Evolutionary conservation across 2,329 filamentous ascomycete species (phyloP), one percentile per base, ranked within the genome.

Genomic region (Pseudopithomyces chartarum): DNA sequence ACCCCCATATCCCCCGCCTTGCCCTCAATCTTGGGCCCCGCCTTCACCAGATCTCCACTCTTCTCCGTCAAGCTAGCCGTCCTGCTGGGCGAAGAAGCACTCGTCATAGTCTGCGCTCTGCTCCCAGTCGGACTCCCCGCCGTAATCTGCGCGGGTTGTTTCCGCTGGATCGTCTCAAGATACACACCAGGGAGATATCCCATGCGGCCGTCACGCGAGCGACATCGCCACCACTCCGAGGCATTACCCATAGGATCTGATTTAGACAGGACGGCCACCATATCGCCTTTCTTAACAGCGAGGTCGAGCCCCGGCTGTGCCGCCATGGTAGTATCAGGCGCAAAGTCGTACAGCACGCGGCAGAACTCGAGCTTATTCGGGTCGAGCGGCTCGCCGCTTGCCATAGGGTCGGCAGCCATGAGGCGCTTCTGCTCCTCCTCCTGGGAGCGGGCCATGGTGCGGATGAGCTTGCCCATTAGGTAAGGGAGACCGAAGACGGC

Each of bases 181-280:
- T 97, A 99, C 1, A 92, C 93, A 1, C 89, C 87, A 2, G 96
- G 95, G 6, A 99, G 83, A 73, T 98, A 99, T 7, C 95, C 95
- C 67, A 97, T 88, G 23, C 92, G 85, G 44, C 92, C 93, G 73
- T 98, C 92, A 58, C 95, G 85, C 13, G 94, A 90, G 54, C 95
- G 86, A 78, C 96, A 99, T 63, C 90, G 87, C 95, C 95, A 99
- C 95, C 95, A 99, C 73, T 99, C 94, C 51, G 90, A 95, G 4
- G 92, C 87, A 67, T 95, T 92, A 42, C 95, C 95, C 70, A 94
- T 86, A 0, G 95, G 95, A 69, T 99, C 95, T 17, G 87, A 90
- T 80, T 97, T 97, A 80, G 89, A 90, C 53, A 99, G 84, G 1
- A 99, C 92, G 23, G 95, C 95, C 15, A 99, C 93, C 52, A 98